phyloP scores from a whole-genome alignment of 2,329 filamentous ascomycete genomes.

The Botrytis cinerea region DNA sequence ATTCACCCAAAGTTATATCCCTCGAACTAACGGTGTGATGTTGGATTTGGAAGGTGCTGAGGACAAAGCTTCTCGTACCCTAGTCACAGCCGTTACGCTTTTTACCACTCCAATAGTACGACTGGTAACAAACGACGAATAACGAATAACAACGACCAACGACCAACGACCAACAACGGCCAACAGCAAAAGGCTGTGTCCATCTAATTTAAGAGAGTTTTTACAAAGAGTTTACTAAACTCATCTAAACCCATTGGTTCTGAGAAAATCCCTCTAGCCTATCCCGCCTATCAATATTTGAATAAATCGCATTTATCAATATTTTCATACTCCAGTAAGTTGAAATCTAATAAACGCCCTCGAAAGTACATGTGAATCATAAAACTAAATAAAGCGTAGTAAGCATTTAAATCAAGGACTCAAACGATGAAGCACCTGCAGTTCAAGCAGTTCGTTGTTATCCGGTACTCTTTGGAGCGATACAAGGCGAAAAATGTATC shows the following conservation, averaged over 20 bases:
- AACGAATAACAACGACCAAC: neutral
- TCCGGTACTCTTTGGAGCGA: neutral
- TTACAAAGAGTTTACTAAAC: neutral
- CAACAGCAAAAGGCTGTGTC: neutral
- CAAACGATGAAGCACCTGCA: neutral
- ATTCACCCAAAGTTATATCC: neutral
- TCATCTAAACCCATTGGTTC: neutral
- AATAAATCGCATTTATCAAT: neutral
- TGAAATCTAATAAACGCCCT: slow-evolving; percentile 22
- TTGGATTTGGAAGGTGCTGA: neutral
- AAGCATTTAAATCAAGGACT: slow-evolving; percentile 22
- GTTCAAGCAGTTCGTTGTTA: neutral
- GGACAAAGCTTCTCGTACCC: neutral
- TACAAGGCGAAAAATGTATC: neutral
- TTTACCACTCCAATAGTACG: too few relatives aligned
- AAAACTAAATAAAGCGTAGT: slow-evolving; percentile 13
- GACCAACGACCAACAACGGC: too few relatives aligned
- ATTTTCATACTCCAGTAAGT: neutral
- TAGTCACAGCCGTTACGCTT: neutral
- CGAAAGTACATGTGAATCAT: slow-evolving; percentile 22
- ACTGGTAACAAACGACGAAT: too few relatives aligned
- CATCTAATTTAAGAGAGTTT: neutral
- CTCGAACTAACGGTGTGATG: neutral
- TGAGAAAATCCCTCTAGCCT: neutral
- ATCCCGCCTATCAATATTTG: neutral